Evolutionary conservation across 2,329 filamentous ascomycete genomes (phyloP).

Genomic region (Rhexocercosporidium sp.): DNA sequence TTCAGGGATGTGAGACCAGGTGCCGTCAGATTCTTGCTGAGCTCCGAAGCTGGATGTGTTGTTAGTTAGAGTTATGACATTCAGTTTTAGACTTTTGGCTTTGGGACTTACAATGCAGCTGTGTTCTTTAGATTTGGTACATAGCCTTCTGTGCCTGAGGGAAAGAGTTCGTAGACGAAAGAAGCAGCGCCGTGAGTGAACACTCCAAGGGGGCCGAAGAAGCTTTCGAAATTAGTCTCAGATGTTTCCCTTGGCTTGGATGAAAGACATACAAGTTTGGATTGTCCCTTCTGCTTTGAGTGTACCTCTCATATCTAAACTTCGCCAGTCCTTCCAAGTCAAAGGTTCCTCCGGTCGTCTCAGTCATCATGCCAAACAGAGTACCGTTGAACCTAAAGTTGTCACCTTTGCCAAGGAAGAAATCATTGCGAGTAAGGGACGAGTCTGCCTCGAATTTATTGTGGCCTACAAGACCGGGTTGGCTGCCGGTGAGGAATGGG

Average conservation of each 20-base stretch:
- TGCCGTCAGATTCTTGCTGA: conserved; percentile 6
- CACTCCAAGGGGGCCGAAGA: no score
- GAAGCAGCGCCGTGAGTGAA: no score
- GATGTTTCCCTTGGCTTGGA: no score
- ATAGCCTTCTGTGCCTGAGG: no score
- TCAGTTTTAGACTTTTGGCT: no score
- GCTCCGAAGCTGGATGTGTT: conserved; percentile 2
- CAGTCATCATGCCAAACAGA: conserved; percentile 40
- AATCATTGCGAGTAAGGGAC: conserved; percentile 33
- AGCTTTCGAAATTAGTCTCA: no score
- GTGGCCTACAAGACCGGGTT: conserved; percentile 34
- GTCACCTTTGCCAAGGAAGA: conserved; percentile 32
- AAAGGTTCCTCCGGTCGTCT: conserved; percentile 36
- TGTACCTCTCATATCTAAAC: neutral
- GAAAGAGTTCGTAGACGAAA: no score
- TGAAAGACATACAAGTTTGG: neutral
- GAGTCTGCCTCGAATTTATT: conserved; percentile 34
- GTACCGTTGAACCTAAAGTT: conserved; percentile 36
- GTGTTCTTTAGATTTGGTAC: no score
- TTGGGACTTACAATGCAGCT: no score
- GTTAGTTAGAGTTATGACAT: neutral
- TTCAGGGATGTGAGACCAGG: conserved; percentile 14
- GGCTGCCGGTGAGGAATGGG: conserved; percentile 25
- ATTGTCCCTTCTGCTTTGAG: neutral
- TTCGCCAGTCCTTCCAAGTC: neutral